Base-by-base conservation (phyloP, 768 basidiomycete genomes). In the Lenzites betulinus region DNA sequence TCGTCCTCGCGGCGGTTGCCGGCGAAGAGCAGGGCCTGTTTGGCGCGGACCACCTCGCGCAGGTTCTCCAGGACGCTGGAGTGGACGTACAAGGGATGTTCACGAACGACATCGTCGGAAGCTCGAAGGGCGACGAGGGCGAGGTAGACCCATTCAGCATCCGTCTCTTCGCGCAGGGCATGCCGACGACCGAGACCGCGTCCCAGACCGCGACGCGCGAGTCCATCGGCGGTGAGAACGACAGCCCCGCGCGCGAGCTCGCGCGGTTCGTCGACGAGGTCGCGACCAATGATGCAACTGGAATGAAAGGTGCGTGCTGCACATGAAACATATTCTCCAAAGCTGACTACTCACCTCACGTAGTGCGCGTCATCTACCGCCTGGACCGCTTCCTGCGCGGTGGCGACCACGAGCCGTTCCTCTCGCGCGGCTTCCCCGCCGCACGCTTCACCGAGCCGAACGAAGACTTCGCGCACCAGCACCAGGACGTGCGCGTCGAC, bases 391-490 rank as follows among this genome's bases (percentile, higher is more conserved):
- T 78, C 73, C 74, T 83, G 28, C 79, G 83, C 20, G 81, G 82
- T n/a, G 82, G 83, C 7, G 83, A 85, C 66, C 82, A 84, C 63
- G 64, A 74, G 39, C 77, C 79, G 18, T 84, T 84, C 80, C 73
- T 83, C 26, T 64, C 71, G 35, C 72, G 73, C 59, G 83, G 82
- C 13, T 83, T 79, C 72, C 74, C 83, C 11, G 83, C 83, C 0
- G 79, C 82, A 25, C 79, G 82, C 25, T 84, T 83, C 74, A 83
- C 81, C 0, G 83, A 84, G 62, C 83, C 82, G 8, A 72, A 80
- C 67, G 82, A 85, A 68, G 78, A 84, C 67, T 83, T 82, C 66
- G 81, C 79, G 35, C 82, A 83, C 66, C 82, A 85, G 69, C 81
- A 84, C 67, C 83, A 85, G 68, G 78, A 85, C 65, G 75, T 80